Evolutionary conservation across 805 yeast species (phyloP), one percentile per base, ranked within the genome.

Genomic region (Nakazawaea peltata): DNA sequence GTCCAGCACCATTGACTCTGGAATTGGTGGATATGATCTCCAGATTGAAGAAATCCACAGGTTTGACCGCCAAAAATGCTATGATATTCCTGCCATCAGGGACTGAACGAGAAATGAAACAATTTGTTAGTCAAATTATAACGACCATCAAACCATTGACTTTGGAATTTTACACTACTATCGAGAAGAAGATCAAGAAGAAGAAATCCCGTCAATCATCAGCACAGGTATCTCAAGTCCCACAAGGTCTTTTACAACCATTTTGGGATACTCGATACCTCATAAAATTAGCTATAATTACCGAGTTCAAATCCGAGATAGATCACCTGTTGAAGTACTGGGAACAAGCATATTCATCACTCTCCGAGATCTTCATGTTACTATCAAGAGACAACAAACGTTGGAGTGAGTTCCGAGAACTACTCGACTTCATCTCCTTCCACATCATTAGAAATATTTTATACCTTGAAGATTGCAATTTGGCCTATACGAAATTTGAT

Each of bases 371-470:
- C 12, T 53, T 68, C 19, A 62, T 55, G 27, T 37, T 49, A 5
- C 42, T 54, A 1, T 40, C 49, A 0, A 27, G 46, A 0, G 48
- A 52, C 19, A 38, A 42, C 4, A 41, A 46, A 9, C 28, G 46
- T 4, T 72, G 77, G 76, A 41, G 44, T 3, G 64, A 71, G 27
- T 53, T 69, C 25, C 51, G 84, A 28, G 47, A 50, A 8, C 53
- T 81, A 31, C 51, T 81, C 5, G 94, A 85, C 48, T 51, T 74
- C 4, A 48, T 72, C 5, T 77, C 81, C 0, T 63, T 80, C 33
- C 82, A 80, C 45, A 74, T 83, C 8, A 71, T 73, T 6, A 66
- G 81, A 42, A 61, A 76, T 1, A 71, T 75, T 44, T 60, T 83
- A 18, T 74, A 81, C 11, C 39, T 72, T 11, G 81, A 72, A 28